A percentile compares a stretch with the other conserved stretches of the same genome.
These are phyloP conservation scores for Mycena metata DNA, from an alignment of 768 basidiomycete species.

Conservation along the genomic window DNA sequence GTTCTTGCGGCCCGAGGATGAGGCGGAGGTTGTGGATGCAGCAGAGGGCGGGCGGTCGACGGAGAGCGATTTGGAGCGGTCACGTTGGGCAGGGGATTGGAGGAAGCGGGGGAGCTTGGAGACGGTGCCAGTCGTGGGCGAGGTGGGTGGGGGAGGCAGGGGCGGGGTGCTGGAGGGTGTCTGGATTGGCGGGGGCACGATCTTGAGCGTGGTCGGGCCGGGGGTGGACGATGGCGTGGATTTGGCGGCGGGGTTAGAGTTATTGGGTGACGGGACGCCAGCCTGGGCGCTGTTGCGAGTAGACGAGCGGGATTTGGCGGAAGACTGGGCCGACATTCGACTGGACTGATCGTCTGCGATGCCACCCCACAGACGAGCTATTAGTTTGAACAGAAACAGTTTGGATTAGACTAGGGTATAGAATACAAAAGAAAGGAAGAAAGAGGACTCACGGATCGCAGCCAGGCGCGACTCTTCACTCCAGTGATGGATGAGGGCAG, in stretches of 20 bases:
- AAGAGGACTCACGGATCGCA: too few relatives aligned
- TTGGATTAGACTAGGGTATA: too few relatives aligned
- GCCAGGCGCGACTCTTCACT: too few relatives aligned
- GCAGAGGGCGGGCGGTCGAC: conserved; percentile 18
- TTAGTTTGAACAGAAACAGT: too few relatives aligned
- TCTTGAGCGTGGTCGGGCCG: not conserved
- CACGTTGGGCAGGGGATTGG: conserved; percentile 58
- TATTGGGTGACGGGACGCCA: not conserved
- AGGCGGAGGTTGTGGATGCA: conserved; percentile 17
- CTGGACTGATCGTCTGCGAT: conserved; percentile 6
- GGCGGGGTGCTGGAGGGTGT: not conserved
- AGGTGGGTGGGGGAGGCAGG: not conserved
- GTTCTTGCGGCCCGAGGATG: conserved; percentile 9
- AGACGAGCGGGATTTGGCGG: not conserved
- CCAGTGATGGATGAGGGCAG: too few relatives aligned
- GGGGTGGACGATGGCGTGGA: not conserved
- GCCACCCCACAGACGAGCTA: not conserved
- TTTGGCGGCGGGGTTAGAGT: too few relatives aligned
- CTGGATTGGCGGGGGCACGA: not conserved
- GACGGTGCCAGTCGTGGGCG: conserved; percentile 38
- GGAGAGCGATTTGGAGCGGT: conserved; percentile 60
- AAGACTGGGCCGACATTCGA: not conserved
- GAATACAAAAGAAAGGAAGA: too few relatives aligned
- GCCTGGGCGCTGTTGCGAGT: not conserved
- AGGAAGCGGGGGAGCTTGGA: conserved; percentile 67